Evolutionary conservation across 176 grass and related monocot genomes (phyloP).

Genomic region (Urochloa ruziziensis): DNA sequence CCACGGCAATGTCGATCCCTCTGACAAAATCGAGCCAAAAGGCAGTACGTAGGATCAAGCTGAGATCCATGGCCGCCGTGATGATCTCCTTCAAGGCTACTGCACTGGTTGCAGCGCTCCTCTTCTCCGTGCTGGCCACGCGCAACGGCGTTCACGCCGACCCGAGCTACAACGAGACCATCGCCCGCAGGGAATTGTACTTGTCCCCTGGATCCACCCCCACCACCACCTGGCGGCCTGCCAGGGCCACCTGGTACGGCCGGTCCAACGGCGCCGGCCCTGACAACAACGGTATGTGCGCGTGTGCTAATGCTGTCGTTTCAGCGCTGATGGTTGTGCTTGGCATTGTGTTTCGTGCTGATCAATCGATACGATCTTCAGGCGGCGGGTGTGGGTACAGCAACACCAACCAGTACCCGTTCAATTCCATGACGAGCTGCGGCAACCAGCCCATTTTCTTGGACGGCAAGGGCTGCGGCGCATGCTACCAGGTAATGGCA

Average conservation of each 20-base stretch:
- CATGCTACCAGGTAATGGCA: slow-evolving; percentile 51
- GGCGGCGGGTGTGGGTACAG: slow-evolving; percentile 61
- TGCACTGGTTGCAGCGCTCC: not conserved
- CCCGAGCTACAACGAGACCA: not conserved
- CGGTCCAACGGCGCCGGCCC: slow-evolving; percentile 65
- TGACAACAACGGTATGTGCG: slow-evolving; percentile 52
- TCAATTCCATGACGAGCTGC: slow-evolving; percentile 59
- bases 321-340: not conserved
- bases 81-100: not conserved
- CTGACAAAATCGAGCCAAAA: not conserved
- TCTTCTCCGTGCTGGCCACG: not conserved
- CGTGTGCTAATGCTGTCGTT: not conserved
- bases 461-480: slow-evolving; percentile 54
- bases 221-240: slow-evolving; percentile 39
- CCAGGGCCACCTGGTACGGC: slow-evolving; percentile 91
- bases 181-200: not conserved
- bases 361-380: not conserved
- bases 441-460: slow-evolving; percentile 34
- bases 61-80: not conserved
- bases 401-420: slow-evolving; percentile 35
- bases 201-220: not conserved
- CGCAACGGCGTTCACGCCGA: not conserved
- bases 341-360: not conserved
- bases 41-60: not conserved
- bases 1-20: slow-evolving; percentile 1